A percentile compares a stretch with the other conserved stretches of the same genome.
phyloP scores from a whole-genome alignment of 164 flowering plant genomes.

The Macadamia tetraphylla region DNA sequence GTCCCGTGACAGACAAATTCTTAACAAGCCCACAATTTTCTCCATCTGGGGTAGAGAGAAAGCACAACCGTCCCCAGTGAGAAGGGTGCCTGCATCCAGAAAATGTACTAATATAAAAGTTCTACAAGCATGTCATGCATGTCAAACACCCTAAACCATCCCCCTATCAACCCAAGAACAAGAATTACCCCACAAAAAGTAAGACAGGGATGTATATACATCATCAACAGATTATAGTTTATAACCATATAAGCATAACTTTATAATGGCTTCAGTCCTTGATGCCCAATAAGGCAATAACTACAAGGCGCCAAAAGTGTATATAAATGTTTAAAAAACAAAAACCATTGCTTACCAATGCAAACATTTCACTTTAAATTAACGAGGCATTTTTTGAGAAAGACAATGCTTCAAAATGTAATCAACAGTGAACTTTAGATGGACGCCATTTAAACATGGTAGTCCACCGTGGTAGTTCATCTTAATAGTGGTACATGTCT shows the following conservation, averaged over 20 bases:
- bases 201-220: background rate
- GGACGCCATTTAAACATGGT: too few species aligned
- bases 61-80: slow-evolving; percentile 90
- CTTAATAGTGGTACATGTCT: too few species aligned
- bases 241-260: background rate
- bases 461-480: too few species aligned
- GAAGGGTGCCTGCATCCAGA: slow-evolving; percentile 77
- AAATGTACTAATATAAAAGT: slow-evolving; percentile 9
- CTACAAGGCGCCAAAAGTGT: background rate
- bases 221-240: too few species aligned
- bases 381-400: too few species aligned
- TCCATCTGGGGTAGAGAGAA: slow-evolving; percentile 88
- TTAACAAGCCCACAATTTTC: slow-evolving; percentile 98
- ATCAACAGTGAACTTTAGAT: too few species aligned
- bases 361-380: too few species aligned
- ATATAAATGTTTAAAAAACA: too few species aligned
- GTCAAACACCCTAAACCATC: background rate
- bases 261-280: background rate
- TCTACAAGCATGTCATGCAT: slow-evolving; percentile 3
- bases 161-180: too few species aligned
- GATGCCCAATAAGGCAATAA: background rate
- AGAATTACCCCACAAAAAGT: background rate
- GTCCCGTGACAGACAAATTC: slow-evolving; percentile 73
- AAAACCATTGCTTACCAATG: too few species aligned
- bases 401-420: too few species aligned